Evolutionary conservation across 2,329 filamentous ascomycete genomes (phyloP).

Genomic region (Penicillium occitanis): DNA sequence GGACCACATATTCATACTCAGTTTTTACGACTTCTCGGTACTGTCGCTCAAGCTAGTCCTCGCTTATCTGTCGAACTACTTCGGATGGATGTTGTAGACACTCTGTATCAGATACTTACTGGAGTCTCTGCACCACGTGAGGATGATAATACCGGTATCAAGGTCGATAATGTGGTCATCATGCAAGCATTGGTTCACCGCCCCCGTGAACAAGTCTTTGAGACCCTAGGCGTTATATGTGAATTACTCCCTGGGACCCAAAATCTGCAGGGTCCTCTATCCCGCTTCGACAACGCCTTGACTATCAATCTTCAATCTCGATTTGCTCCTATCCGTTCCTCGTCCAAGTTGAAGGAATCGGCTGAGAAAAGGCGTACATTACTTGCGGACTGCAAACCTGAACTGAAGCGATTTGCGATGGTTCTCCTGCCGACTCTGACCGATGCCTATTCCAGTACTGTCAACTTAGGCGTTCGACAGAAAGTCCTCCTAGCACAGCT

Average conservation of each 20-base stretch:
- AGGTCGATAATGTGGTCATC: slow-evolving; percentile 93
- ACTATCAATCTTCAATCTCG: slow-evolving; percentile 44
- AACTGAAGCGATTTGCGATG: slow-evolving; percentile 88
- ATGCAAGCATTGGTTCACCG: slow-evolving; percentile 98
- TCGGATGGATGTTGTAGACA: slow-evolving; percentile 96
- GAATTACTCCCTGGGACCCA: slow-evolving; percentile 81
- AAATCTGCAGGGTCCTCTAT: slow-evolving; percentile 49
- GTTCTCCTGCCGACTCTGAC: slow-evolving; percentile 93
- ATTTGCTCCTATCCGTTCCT: slow-evolving; percentile 35
- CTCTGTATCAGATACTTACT: slow-evolving; percentile 93
- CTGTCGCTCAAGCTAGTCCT: slow-evolving; percentile 85
- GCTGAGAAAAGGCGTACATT: slow-evolving; percentile 78
- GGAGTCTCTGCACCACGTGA: slow-evolving; percentile 87
- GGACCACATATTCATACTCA: slow-evolving; percentile 93
- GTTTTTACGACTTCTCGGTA: slow-evolving; percentile 87
- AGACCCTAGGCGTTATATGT: slow-evolving; percentile 96
- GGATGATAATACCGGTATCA: slow-evolving; percentile 54
- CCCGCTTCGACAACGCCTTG: slow-evolving; percentile 50
- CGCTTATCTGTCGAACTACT: slow-evolving; percentile 83
- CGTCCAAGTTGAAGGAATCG: slow-evolving; percentile 52
- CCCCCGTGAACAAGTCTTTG: slow-evolving; percentile 91
- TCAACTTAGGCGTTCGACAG: slow-evolving; percentile 90
- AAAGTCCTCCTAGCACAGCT: slow-evolving; percentile 94
- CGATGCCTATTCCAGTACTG: slow-evolving; percentile 95
- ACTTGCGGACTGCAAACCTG: slow-evolving; percentile 75